These are phyloP conservation scores for Magnolia kwangsiensis DNA, from an alignment of 164 flowering plant species.

Conservation along the genomic window DNA sequence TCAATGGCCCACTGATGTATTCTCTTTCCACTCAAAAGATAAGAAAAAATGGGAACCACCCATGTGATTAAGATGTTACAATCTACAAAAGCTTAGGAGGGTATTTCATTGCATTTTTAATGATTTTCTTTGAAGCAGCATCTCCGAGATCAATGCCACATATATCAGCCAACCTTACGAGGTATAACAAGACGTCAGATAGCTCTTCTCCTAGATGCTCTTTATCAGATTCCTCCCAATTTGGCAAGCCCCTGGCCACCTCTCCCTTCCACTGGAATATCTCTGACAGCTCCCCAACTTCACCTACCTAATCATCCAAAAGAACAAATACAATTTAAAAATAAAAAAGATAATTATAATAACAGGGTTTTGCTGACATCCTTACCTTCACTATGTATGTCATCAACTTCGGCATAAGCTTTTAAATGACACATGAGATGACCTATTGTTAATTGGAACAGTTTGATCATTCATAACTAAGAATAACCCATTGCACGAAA, in stretches of 20 bases:
- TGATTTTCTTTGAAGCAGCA: slow-evolving; percentile 45
- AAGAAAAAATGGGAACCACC: not conserved
- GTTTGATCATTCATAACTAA: too few relatives aligned
- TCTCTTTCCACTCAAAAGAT: too few relatives aligned
- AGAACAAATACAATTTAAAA: not conserved
- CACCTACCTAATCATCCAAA: slow-evolving; percentile 42
- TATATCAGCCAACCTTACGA: slow-evolving; percentile 51
- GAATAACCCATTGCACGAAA: too few relatives aligned
- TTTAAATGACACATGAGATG: too few relatives aligned
- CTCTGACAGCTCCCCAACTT: slow-evolving; percentile 65
- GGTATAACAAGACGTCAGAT: slow-evolving; percentile 58
- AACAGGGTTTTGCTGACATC: too few relatives aligned
- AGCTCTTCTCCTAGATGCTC: slow-evolving; percentile 65
- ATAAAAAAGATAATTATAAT: not conserved
- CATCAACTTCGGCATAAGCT: too few relatives aligned
- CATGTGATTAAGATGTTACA: not conserved
- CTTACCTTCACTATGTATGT: too few relatives aligned
- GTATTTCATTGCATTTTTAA: slow-evolving; percentile 49
- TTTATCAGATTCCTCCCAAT: slow-evolving; percentile 55
- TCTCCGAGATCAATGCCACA: slow-evolving; percentile 58
- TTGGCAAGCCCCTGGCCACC: slow-evolving; percentile 54
- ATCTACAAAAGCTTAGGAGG: slow-evolving; percentile 21
- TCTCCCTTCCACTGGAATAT: slow-evolving; percentile 72
- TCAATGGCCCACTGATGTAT: too few relatives aligned
- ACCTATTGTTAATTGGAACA: too few relatives aligned